Evolutionary conservation across 2,329 filamentous ascomycete genomes (phyloP).

Genomic region (Monilinia fructigena): DNA sequence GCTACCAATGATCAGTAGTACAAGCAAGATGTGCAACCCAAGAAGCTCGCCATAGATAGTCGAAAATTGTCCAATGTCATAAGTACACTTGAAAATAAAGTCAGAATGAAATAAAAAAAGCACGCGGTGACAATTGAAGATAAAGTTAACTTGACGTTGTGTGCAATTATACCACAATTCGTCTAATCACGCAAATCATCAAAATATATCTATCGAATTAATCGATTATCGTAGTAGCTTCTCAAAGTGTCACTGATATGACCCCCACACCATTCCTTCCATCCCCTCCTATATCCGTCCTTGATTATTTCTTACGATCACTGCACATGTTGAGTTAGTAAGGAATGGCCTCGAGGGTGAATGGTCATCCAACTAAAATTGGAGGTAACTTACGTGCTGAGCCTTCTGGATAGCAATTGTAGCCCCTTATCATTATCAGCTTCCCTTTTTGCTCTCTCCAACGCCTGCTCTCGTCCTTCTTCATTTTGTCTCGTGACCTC

Average conservation of each 20-base stretch:
- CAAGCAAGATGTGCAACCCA: not conserved
- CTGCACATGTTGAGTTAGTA: constrained; percentile 24
- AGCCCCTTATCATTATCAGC: constrained; percentile 90
- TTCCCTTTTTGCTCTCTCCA: constrained; percentile 82
- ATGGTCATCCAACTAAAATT: not conserved
- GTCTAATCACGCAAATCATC: constrained; percentile 16
- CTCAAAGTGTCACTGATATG: constrained; percentile 16
- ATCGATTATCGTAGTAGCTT: constrained; percentile 22
- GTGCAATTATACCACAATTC: constrained; percentile 17
- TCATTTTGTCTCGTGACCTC: constrained; percentile 84
- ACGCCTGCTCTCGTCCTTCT: constrained; percentile 75
- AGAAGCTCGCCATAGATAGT: not conserved
- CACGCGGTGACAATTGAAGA: not conserved
- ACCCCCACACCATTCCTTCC: not conserved
- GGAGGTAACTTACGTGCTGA: constrained; percentile 80
- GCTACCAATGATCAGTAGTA: not conserved
- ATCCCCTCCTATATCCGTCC: constrained; percentile 19
- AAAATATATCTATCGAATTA: constrained; percentile 22
- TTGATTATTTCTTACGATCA: constrained; percentile 33
- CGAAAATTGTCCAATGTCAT: not conserved
- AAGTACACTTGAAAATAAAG: not conserved
- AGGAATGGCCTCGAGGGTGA: not conserved
- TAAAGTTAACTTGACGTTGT: constrained; percentile 21
- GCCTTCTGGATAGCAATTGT: constrained; percentile 80
- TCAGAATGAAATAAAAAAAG: not conserved